A percentile compares a stretch with the other conserved stretches of the same genome.
These are phyloP conservation scores for Fraxinus nigra DNA, from an alignment of 305 asterid species.

Conservation along the genomic window DNA sequence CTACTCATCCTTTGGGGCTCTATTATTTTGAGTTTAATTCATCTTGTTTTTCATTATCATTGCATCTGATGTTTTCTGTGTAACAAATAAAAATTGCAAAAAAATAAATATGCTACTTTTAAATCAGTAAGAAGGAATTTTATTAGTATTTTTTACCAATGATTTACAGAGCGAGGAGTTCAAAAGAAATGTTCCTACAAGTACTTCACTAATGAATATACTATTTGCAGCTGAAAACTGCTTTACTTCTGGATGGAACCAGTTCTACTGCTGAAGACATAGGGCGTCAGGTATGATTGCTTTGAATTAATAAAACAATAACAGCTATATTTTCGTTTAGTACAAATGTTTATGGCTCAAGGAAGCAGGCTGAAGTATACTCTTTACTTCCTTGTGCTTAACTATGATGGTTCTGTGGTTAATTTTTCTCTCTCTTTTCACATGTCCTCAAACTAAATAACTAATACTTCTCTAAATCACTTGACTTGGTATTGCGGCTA, in stretches of 20 bases:
- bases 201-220: neutral
- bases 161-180: neutral
- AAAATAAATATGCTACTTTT: neutral
- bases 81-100: neutral
- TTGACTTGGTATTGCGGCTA: neutral
- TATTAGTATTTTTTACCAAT: neutral
- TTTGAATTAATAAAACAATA: neutral
- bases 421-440: neutral
- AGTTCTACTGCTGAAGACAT: conserved; percentile 94
- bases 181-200: neutral
- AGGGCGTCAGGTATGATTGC: conserved; percentile 85
- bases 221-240: conserved; percentile 70
- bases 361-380: neutral
- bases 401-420: neutral
- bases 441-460: neutral
- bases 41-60: neutral
- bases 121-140: neutral
- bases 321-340: neutral
- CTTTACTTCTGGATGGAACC: conserved; percentile 94
- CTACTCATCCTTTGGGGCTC: neutral
- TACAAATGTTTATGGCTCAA: neutral
- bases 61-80: neutral
- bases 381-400: neutral
- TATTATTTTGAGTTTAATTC: neutral
- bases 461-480: neutral